These are phyloP conservation scores for Fusarium nanum DNA, from an alignment of 2,329 filamentous ascomycete species.

Conservation along the genomic window DNA sequence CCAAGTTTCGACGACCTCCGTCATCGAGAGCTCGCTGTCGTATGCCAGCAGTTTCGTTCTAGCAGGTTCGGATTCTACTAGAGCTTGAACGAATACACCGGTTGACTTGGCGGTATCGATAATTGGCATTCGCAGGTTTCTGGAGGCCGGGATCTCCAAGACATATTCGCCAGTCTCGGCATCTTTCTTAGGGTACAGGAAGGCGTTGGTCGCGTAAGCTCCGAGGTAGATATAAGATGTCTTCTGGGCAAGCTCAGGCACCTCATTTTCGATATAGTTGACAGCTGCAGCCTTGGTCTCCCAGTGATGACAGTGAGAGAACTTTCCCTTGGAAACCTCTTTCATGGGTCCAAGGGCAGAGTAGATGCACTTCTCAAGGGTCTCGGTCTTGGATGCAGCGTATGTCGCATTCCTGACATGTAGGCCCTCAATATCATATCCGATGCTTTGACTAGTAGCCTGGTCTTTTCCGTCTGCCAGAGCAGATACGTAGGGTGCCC, in stretches of 20 bases:
- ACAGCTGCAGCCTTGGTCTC: slow-evolving; percentile 63
- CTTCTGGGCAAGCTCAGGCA: slow-evolving; percentile 57
- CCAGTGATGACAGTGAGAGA: slow-evolving; percentile 59
- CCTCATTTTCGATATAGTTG: slow-evolving; percentile 55
- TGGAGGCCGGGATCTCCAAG: slow-evolving; percentile 47
- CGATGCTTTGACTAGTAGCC: slow-evolving; percentile 52
- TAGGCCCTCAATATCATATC: slow-evolving; percentile 58
- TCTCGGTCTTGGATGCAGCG: slow-evolving; percentile 56
- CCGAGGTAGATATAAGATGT: slow-evolving; percentile 46
- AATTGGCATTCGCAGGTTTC: slow-evolving; percentile 51
- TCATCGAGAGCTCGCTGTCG: slow-evolving; percentile 52
- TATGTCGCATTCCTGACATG: slow-evolving; percentile 66
- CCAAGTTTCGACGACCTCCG: slow-evolving; percentile 52
- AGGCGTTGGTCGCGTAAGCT: slow-evolving; percentile 38
- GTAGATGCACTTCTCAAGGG: slow-evolving; percentile 59
- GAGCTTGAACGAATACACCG: slow-evolving; percentile 57
- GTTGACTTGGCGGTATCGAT: slow-evolving; percentile 54
- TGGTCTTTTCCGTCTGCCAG: slow-evolving; percentile 52
- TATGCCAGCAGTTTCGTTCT: slow-evolving; percentile 59
- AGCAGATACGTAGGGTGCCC: slow-evolving; percentile 56
- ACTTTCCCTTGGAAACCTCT: slow-evolving; percentile 57
- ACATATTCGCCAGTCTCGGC: slow-evolving; percentile 46
- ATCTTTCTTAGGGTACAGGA: slow-evolving; percentile 45
- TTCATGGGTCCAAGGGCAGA: slow-evolving; percentile 61
- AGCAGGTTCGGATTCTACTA: slow-evolving; percentile 55